phyloP scores from a whole-genome alignment of 2,329 filamentous ascomycete genomes.

The Scedosporium minutisporum region DNA sequence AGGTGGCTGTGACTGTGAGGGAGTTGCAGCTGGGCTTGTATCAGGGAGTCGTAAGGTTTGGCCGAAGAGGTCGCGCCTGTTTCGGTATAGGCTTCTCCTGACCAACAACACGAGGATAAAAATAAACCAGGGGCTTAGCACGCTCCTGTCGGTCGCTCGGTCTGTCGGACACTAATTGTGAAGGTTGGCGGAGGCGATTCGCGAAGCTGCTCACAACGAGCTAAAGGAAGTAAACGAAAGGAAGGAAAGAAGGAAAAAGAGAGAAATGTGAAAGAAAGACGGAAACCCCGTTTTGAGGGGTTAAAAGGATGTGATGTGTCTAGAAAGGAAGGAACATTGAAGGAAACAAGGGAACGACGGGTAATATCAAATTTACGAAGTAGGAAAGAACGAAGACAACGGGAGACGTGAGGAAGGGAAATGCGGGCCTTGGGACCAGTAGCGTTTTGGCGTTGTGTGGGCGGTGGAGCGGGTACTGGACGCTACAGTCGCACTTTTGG shows the following conservation, averaged over 20 bases:
- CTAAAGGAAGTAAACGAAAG: not conserved
- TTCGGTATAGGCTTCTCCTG: not conserved
- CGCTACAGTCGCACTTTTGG: not conserved
- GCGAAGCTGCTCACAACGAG: slow-evolving; percentile 4
- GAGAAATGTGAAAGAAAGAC: slow-evolving; percentile 1
- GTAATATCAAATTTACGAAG: not conserved
- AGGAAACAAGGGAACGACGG: slow-evolving; percentile 6
- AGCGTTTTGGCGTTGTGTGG: not conserved
- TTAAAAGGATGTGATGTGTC: slow-evolving; percentile 8
- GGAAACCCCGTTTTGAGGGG: slow-evolving; percentile 7
- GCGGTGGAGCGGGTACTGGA: not conserved
- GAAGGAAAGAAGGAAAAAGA: slow-evolving; percentile 5
- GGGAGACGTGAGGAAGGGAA: not conserved
- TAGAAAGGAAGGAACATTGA: slow-evolving; percentile 14
- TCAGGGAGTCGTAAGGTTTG: not conserved
- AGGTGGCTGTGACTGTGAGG: not conserved
- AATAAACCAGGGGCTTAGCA: not conserved
- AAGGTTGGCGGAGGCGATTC: not conserved
- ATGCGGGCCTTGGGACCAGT: not conserved
- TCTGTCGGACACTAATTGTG: not conserved
- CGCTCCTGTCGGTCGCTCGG: not conserved
- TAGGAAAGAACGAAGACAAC: not conserved
- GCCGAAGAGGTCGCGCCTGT: not conserved
- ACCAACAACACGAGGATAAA: not conserved
- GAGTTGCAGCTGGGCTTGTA: not conserved